phyloP scores from a whole-genome alignment of 257 asterid genomes.

The Galeopsis tetrahit region DNA sequence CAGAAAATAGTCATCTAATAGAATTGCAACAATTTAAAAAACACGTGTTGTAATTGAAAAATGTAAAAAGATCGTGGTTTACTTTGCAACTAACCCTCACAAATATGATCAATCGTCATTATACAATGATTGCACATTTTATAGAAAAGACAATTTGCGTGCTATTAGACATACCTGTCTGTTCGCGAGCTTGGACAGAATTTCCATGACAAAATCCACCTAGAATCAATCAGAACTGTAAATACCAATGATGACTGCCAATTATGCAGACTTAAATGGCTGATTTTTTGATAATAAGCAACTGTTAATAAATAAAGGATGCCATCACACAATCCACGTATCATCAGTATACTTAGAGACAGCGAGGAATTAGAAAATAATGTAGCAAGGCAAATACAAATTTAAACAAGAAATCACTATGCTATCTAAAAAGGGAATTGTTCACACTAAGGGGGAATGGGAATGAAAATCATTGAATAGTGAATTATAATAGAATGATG shows the following conservation, averaged over 20 bases:
- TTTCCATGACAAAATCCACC: conserved; percentile 94
- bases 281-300: not conserved
- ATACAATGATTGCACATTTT: conserved; percentile 7
- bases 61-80: too few relatives aligned
- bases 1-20: too few relatives aligned
- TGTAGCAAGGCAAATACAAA: not conserved
- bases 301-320: not conserved
- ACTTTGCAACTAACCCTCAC: too few relatives aligned
- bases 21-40: too few relatives aligned
- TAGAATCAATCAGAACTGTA: conserved; percentile 44
- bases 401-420: not conserved
- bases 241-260: conserved; percentile 24
- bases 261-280: not conserved
- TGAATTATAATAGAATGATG: too few relatives aligned
- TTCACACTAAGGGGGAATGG: not conserved
- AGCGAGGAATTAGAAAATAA: not conserved
- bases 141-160: conserved; percentile 16
- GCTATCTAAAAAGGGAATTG: not conserved
- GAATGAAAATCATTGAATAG: too few relatives aligned
- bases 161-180: conserved; percentile 66
- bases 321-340: not conserved
- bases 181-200: conserved; percentile 79
- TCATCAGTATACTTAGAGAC: conserved; percentile 14
- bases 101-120: conserved; percentile 5
- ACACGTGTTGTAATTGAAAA: too few relatives aligned